These are phyloP conservation scores for Epichloe aotearoae DNA, from an alignment of 2,329 filamentous ascomycete genomes.

Conservation along the genomic window DNA sequence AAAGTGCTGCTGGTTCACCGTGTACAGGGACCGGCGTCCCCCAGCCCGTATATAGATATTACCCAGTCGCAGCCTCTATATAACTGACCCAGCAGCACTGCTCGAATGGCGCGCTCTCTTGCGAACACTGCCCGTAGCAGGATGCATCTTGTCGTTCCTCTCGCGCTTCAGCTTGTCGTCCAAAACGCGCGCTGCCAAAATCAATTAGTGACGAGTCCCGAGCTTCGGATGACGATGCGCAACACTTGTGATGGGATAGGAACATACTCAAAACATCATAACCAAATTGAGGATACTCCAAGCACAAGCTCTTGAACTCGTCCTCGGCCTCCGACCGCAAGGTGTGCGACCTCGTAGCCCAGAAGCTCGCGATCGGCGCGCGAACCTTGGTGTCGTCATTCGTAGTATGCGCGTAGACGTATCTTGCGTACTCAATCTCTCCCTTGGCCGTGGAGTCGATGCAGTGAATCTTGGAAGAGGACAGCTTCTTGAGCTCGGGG, in stretches of 20 bases:
- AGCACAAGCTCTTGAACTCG: slow-evolving; percentile 72
- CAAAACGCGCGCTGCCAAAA: slow-evolving; percentile 40
- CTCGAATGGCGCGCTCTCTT: slow-evolving; percentile 45
- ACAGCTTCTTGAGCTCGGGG: slow-evolving; percentile 55
- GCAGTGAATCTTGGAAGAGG: slow-evolving; percentile 83
- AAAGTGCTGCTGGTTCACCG: too few relatives aligned
- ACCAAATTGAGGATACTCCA: slow-evolving; percentile 83
- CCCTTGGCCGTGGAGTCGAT: slow-evolving; percentile 78
- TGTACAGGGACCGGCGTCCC: too few relatives aligned
- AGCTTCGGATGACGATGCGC: not conserved
- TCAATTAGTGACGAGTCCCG: slow-evolving; percentile 5
- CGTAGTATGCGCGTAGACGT: slow-evolving; percentile 68
- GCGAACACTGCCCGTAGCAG: slow-evolving; percentile 33
- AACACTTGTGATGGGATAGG: not conserved
- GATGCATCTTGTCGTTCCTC: slow-evolving; percentile 45
- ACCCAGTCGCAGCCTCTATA: not conserved
- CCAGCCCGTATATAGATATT: too few relatives aligned
- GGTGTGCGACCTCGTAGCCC: slow-evolving; percentile 69
- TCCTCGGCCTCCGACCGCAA: slow-evolving; percentile 74
- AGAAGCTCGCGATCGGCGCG: slow-evolving; percentile 78
- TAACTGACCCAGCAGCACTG: slow-evolving; percentile 8
- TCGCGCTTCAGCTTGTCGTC: slow-evolving; percentile 55
- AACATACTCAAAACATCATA: slow-evolving; percentile 76
- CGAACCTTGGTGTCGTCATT: slow-evolving; percentile 60
- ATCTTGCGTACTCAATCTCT: slow-evolving; percentile 84